Percentiles rank a stretch among this genome's conserved stretches.
Evolutionary conservation across 2,329 filamentous ascomycete species (phyloP).

Genomic region (Massarina eburnea): DNA sequence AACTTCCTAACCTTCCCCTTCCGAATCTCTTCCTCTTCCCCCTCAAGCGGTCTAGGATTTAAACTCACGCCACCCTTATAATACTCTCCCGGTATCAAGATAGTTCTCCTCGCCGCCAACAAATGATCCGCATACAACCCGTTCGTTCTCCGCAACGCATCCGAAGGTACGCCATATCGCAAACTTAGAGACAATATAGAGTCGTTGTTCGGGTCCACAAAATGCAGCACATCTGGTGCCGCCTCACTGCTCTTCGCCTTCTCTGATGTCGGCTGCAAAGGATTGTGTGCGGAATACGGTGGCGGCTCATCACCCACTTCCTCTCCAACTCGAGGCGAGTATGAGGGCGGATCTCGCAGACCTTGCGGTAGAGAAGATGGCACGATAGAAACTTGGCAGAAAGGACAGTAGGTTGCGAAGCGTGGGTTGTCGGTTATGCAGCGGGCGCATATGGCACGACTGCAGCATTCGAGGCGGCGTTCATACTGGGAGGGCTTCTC

Average conservation of each 20-base stretch:
- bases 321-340: conserved; percentile 49
- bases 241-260: conserved; percentile 29
- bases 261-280: conserved; percentile 25
- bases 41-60: conserved; percentile 70
- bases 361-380: conserved; percentile 65
- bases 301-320: conserved; percentile 44
- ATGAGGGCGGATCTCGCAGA: conserved; percentile 68
- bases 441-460: conserved; percentile 68
- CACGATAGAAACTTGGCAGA: conserved; percentile 70
- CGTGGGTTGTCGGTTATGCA: conserved; percentile 71
- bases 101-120: conserved; percentile 66
- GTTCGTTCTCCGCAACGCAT: conserved; percentile 66
- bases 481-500: conserved; percentile 65
- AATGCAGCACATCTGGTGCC: conserved; percentile 71
- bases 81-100: conserved; percentile 70
- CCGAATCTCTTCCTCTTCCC: conserved; percentile 71
- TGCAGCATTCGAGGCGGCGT: conserved; percentile 68
- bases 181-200: conserved; percentile 69
- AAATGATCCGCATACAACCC: conserved; percentile 72
- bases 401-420: conserved; percentile 69
- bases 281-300: conserved; percentile 45
- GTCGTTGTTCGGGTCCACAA: conserved; percentile 70
- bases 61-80: conserved; percentile 69
- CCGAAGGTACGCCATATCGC: conserved; percentile 68
- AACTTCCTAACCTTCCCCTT: conserved; percentile 73